phyloP scores from a whole-genome alignment of 441 rosid genomes.

The Theobroma grandiflorum region DNA sequence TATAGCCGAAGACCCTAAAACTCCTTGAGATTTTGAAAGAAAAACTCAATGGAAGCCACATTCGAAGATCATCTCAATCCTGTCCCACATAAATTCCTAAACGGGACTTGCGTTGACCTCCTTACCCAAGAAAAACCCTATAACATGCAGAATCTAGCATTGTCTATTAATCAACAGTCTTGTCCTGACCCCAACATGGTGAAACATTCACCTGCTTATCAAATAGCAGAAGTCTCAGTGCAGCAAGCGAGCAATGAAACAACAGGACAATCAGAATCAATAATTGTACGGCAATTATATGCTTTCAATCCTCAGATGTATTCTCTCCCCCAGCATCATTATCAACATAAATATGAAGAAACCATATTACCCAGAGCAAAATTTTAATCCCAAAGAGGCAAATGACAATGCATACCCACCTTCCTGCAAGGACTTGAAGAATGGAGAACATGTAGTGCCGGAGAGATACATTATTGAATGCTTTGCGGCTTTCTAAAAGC shows the following conservation, averaged over 20 bases:
- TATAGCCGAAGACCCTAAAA: neutral
- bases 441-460: constrained; percentile 91
- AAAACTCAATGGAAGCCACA: neutral
- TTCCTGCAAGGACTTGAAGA: constrained; percentile 80
- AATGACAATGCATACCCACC: constrained; percentile 51
- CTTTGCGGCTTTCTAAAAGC: constrained; percentile 74
- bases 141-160: neutral
- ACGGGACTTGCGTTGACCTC: neutral
- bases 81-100: neutral
- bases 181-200: neutral
- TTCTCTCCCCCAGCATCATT: constrained; percentile 13
- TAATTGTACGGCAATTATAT: neutral
- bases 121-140: neutral
- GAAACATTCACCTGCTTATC: neutral
- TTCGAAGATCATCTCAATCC: neutral
- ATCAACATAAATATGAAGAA: constrained; percentile 20
- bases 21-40: neutral
- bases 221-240: neutral
- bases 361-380: constrained; percentile 23
- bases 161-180: neutral
- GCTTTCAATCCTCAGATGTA: constrained; percentile 9
- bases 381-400: constrained; percentile 26
- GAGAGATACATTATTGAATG: constrained; percentile 80
- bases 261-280: neutral
- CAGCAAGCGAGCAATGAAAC: neutral